Evolutionary conservation across 2,329 filamentous ascomycete genomes (phyloP).

Genomic region (Cordyceps javanica): DNA sequence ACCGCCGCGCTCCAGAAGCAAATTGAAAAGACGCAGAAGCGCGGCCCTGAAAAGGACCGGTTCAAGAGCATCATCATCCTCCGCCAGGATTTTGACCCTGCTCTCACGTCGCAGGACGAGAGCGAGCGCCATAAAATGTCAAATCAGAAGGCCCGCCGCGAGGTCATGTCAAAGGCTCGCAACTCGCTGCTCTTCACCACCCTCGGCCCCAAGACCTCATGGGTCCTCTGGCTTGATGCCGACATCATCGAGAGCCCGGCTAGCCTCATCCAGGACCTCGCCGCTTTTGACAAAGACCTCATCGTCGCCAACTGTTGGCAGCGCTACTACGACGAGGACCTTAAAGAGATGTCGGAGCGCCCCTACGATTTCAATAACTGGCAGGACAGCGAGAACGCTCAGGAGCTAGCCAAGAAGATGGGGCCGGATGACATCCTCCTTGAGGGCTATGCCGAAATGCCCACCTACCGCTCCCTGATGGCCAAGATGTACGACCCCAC

Average conservation of each 20-base stretch:
- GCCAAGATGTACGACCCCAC: conserved; percentile 63
- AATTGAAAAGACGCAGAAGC: conserved; percentile 76
- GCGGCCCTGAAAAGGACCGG: conserved; percentile 67
- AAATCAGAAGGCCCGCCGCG: conserved; percentile 79
- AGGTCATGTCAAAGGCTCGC: conserved; percentile 86
- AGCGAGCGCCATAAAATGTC: conserved; percentile 84
- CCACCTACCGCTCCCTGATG: conserved; percentile 89
- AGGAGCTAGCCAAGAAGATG: conserved; percentile 71
- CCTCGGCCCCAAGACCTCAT: conserved; percentile 81
- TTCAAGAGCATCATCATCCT: conserved; percentile 94
- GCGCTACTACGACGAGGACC: conserved; percentile 64
- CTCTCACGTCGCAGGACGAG: conserved; percentile 75
- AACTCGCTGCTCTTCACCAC: conserved; percentile 96
- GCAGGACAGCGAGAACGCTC: conserved; percentile 80
- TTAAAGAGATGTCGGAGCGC: conserved; percentile 65
- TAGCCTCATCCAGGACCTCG: conserved; percentile 84
- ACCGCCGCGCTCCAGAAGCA: conserved; percentile 77
- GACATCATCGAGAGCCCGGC: conserved; percentile 87
- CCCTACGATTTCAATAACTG: conserved; percentile 98
- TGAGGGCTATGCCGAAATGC: conserved; percentile 88
- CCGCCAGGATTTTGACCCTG: conserved; percentile 87
- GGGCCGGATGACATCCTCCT: conserved; percentile 85
- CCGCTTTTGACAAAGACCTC: conserved; percentile 79
- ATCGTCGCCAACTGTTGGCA: conserved; percentile 97
- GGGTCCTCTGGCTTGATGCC: conserved; percentile 93